Conservation (phyloP, 2,329 filamentous ascomycete genomes). For the Pseudocercospora fijiensis region DNA sequence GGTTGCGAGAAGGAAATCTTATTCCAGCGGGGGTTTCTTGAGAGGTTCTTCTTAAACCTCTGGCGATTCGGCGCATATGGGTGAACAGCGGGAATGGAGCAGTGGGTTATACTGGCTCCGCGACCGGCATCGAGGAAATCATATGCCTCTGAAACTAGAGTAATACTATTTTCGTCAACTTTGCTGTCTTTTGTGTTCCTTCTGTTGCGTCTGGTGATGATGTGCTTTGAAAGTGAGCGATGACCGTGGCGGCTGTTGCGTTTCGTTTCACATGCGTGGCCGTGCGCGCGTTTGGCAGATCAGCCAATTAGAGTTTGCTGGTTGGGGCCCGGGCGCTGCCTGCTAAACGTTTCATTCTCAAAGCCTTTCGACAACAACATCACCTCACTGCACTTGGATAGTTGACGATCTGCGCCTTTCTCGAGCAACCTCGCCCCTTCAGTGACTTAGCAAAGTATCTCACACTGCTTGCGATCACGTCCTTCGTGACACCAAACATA, state of each 20-base stretch:
- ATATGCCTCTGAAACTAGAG: slow-evolving; percentile 5
- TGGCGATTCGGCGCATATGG: slow-evolving; percentile 7
- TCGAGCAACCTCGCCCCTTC: background rate
- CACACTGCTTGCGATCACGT: background rate
- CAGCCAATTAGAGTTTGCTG: background rate
- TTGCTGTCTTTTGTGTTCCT: background rate
- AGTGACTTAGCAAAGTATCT: background rate
- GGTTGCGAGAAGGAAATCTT: slow-evolving; percentile 6
- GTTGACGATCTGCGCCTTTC: background rate
- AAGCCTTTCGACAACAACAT: background rate
- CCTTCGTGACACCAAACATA: background rate
- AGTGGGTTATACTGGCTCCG: background rate
- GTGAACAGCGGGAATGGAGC: background rate
- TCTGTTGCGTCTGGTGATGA: too few relatives aligned
- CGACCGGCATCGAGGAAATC: slow-evolving; percentile 8
- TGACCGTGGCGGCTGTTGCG: background rate
- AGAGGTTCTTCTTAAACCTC: background rate
- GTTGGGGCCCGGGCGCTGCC: background rate
- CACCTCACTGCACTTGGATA: background rate
- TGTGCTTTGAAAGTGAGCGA: background rate
- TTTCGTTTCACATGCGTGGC: background rate
- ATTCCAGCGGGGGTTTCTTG: background rate
- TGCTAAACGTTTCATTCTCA: background rate
- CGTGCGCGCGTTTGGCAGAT: background rate
- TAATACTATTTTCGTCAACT: slow-evolving; percentile 6